phyloP scores from a whole-genome alignment of 2,329 filamentous ascomycete genomes.

The Tolypocladium tropicale region DNA sequence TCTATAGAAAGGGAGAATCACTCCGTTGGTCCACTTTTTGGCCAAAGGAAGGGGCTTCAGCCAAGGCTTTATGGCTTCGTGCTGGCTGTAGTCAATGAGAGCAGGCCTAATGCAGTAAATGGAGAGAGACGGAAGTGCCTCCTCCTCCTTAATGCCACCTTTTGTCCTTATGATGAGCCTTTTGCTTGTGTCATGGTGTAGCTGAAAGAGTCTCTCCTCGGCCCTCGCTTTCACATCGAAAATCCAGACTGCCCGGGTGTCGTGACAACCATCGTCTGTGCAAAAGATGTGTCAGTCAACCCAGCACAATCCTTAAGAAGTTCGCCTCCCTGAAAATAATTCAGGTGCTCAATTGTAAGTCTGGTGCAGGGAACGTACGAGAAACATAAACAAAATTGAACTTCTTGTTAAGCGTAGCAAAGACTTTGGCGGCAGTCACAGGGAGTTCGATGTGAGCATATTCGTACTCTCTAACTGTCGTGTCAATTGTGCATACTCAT shows the following conservation, averaged over 20 bases:
- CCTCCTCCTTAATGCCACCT: not conserved
- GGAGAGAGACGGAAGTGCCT: not conserved
- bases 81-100: not conserved
- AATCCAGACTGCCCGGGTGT: not conserved
- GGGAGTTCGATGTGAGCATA: not conserved
- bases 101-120: not conserved
- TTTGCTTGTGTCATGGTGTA: conserved; percentile 1
- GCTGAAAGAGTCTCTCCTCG: not conserved
- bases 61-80: not conserved
- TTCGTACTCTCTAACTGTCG: not conserved
- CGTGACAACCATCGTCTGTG: not conserved
- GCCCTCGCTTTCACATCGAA: not conserved
- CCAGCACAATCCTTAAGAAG: too few species aligned
- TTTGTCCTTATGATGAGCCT: not conserved
- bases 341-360: not conserved
- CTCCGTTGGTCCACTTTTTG: not conserved
- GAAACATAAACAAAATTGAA: conserved; percentile 2
- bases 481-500: not conserved
- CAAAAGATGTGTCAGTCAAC: not conserved
- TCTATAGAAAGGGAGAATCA: not conserved
- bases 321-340: too few species aligned
- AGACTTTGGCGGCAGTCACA: not conserved
- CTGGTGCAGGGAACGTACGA: not conserved
- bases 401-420: not conserved
- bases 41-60: not conserved